phyloP scores from a whole-genome alignment of 179 eudicot species.

The Silene coronaria region DNA sequence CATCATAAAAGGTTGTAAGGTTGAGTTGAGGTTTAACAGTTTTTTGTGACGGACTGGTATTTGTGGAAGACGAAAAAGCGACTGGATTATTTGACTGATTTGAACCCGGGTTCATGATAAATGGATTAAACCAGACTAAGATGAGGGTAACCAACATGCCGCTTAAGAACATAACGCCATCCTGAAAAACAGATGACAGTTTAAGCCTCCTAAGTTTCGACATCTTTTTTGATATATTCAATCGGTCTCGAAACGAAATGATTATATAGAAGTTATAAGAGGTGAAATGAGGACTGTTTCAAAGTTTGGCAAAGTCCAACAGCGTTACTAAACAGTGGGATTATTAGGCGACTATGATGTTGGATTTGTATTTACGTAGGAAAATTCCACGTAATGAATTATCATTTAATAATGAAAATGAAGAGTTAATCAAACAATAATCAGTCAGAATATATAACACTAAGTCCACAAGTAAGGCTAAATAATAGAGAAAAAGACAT shows the following conservation, averaged over 20 bases:
- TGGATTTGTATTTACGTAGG: background rate
- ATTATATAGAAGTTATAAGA: constrained; percentile 1
- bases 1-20: constrained; percentile 36
- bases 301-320: constrained; percentile 8
- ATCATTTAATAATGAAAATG: background rate
- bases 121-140: background rate
- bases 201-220: background rate
- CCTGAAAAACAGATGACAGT: constrained; percentile 6
- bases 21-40: background rate
- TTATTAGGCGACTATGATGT: background rate
- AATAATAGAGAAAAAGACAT: constrained; percentile 1
- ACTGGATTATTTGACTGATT: background rate
- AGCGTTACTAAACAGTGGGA: no score
- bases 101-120: background rate
- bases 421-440: constrained; percentile 7
- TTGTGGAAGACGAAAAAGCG: background rate
- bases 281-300: constrained; percentile 2
- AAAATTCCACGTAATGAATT: constrained; percentile 7
- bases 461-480: constrained; percentile 7
- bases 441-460: background rate
- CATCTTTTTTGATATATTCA: background rate
- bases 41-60: background rate
- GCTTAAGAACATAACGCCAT: constrained; percentile 8
- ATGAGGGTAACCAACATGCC: constrained; percentile 10
- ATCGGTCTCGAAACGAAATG: background rate